Percentiles rank a stretch among this genome's conserved stretches.
Conservation (phyloP, 306 rosid species). For the Cercis canadensis region DNA sequence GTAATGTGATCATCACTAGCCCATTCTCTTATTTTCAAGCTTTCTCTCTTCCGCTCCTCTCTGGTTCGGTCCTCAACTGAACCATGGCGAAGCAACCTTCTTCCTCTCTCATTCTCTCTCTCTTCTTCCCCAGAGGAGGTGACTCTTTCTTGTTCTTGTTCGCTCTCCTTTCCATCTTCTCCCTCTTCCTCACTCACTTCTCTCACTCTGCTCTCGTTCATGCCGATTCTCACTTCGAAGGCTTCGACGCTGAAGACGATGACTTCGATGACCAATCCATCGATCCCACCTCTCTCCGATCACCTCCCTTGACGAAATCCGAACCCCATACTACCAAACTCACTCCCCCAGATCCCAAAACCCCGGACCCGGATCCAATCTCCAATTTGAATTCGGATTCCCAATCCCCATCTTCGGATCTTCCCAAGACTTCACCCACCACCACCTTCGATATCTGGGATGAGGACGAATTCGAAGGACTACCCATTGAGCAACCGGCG, state of each 20-base stretch:
- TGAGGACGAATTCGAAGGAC: slow-evolving; percentile 94
- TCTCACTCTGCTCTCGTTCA: slow-evolving; percentile 40
- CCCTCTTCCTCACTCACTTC: slow-evolving; percentile 38
- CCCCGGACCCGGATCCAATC: slow-evolving; percentile 30
- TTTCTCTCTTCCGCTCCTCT: neutral
- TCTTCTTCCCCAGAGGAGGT: neutral
- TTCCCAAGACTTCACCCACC: slow-evolving; percentile 56
- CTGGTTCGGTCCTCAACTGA: neutral
- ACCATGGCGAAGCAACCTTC: slow-evolving; percentile 32
- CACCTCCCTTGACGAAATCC: slow-evolving; percentile 63
- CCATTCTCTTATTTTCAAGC: neutral
- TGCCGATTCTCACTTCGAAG: slow-evolving; percentile 86
- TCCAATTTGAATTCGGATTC: slow-evolving; percentile 31
- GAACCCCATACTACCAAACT: slow-evolving; percentile 37
- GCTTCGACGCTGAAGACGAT: slow-evolving; percentile 70
- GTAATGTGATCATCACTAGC: neutral
- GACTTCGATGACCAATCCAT: slow-evolving; percentile 62
- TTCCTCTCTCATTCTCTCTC: slow-evolving; percentile 1
- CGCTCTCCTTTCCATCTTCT: slow-evolving; percentile 15
- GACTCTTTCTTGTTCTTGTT: neutral
- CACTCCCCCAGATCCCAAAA: slow-evolving; percentile 36
- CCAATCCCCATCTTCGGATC: slow-evolving; percentile 45
- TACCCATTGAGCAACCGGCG: slow-evolving; percentile 52
- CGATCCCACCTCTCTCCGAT: slow-evolving; percentile 56
- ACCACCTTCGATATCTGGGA: slow-evolving; percentile 85